phyloP scores from a whole-genome alignment of 2,329 filamentous ascomycete species.

The Phialophora verrucosa region DNA sequence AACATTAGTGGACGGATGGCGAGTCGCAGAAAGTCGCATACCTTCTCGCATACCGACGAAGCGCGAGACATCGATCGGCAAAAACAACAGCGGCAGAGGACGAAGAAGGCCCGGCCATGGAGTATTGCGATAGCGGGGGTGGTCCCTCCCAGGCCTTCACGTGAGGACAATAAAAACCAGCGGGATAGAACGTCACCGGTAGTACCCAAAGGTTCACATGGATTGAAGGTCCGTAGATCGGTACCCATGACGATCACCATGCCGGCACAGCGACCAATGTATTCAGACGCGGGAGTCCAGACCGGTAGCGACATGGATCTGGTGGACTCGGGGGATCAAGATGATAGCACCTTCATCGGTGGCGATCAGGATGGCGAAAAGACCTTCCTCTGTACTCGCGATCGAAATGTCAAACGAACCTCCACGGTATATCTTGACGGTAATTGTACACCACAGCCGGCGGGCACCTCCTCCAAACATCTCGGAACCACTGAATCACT shows the following conservation, averaged over 20 bases:
- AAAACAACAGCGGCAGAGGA: slow-evolving; percentile 1
- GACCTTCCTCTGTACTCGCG: no score
- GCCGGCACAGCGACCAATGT: slow-evolving; percentile 5
- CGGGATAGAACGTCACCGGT: neutral
- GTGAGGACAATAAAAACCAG: slow-evolving; percentile 4
- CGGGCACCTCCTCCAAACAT: slow-evolving; percentile 11
- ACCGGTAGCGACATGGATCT: slow-evolving; percentile 11
- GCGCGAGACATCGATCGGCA: neutral
- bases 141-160: neutral
- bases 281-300: slow-evolving; percentile 26
- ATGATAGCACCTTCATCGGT: neutral
- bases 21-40: slow-evolving; percentile 25
- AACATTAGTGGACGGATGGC: neutral
- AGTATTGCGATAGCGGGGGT: slow-evolving; percentile 24
- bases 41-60: slow-evolving; percentile 16
- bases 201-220: neutral
- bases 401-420: no score
- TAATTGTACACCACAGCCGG: neutral
- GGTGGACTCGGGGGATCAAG: no score
- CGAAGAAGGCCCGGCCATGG: slow-evolving; percentile 19
- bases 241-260: neutral
- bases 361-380: neutral
- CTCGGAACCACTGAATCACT: neutral
- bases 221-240: neutral
- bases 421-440: no score